Percentiles rank a stretch among this genome's conserved stretches.
These are phyloP conservation scores for Garcia nutans DNA, from an alignment of 345 rosid species.

Conservation along the genomic window DNA sequence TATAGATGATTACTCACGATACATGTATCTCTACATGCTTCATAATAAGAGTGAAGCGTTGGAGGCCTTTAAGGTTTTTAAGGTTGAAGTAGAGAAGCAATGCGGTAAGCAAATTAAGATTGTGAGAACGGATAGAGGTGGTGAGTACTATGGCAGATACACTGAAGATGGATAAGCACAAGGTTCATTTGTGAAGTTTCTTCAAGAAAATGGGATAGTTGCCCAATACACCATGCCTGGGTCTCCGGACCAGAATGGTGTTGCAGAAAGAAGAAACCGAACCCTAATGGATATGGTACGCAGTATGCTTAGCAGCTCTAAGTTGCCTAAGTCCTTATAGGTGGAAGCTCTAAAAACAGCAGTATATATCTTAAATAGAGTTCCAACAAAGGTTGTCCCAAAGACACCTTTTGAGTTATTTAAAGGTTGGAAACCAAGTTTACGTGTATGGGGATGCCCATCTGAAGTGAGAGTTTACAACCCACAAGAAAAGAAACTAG, in stretches of 20 bases:
- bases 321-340: no score
- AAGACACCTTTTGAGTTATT: slow-evolving; percentile 11
- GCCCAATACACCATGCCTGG: no score
- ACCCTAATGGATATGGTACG: not conserved
- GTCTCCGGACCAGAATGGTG: slow-evolving; percentile 1
- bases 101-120: slow-evolving; percentile 10
- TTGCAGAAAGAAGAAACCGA: slow-evolving; percentile 1
- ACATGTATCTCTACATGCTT: slow-evolving; percentile 4
- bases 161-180: not conserved
- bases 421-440: slow-evolving; percentile 16
- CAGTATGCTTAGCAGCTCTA: not conserved
- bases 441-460: not conserved
- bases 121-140: not conserved
- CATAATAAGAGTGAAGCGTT: slow-evolving; percentile 7
- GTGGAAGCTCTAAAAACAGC: no score
- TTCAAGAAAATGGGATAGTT: slow-evolving; percentile 1
- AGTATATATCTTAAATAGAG: no score
- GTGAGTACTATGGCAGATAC: not conserved
- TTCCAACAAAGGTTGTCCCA: no score
- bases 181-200: slow-evolving; percentile 2
- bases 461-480: slow-evolving; percentile 1
- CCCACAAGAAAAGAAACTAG: slow-evolving; percentile 2
- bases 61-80: slow-evolving; percentile 14
- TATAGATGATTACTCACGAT: slow-evolving; percentile 2
- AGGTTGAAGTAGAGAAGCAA: slow-evolving; percentile 14